A percentile compares a stretch with the other conserved stretches of the same genome.
These are phyloP conservation scores for Aegilops bicornis DNA, from an alignment of 176 grass and related monocot species.

Conservation along the genomic window DNA sequence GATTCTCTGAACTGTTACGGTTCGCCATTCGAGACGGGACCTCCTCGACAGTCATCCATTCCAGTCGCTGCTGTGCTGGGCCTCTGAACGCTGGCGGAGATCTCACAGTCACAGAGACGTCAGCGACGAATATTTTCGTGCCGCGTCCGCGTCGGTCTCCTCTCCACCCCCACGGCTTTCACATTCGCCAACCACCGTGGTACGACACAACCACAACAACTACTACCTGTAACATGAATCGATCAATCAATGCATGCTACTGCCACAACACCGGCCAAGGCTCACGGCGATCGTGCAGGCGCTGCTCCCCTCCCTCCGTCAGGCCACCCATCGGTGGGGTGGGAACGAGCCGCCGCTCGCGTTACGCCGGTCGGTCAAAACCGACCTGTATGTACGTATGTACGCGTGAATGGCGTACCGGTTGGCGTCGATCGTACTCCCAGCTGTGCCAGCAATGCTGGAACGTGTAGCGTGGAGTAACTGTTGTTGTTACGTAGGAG, in stretches of 20 bases:
- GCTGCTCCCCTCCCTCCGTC: background rate
- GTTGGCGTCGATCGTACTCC: background rate
- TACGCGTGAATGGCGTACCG: background rate
- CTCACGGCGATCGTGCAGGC: no score
- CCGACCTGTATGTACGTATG: background rate
- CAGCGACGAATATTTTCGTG: background rate
- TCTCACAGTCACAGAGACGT: background rate
- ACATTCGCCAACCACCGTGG: constrained; percentile 14
- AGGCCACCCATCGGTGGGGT: background rate
- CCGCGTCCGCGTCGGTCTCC: background rate
- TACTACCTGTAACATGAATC: background rate
- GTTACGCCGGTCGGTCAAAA: background rate
- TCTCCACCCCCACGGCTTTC: background rate
- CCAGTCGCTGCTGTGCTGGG: no score
- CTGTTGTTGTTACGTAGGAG: background rate
- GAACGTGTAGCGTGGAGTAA: background rate
- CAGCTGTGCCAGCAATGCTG: background rate
- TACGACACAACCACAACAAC: background rate
- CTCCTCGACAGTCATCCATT: no score
- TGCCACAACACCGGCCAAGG: no score
- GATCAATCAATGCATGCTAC: background rate
- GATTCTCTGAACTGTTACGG: background rate
- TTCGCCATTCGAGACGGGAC: background rate
- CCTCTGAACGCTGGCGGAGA: no score
- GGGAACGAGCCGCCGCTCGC: background rate